Evolutionary conservation across 2,329 filamentous ascomycete species (phyloP), one percentile per base, ranked within the genome.

Genomic region (Talaromyces sp.): DNA sequence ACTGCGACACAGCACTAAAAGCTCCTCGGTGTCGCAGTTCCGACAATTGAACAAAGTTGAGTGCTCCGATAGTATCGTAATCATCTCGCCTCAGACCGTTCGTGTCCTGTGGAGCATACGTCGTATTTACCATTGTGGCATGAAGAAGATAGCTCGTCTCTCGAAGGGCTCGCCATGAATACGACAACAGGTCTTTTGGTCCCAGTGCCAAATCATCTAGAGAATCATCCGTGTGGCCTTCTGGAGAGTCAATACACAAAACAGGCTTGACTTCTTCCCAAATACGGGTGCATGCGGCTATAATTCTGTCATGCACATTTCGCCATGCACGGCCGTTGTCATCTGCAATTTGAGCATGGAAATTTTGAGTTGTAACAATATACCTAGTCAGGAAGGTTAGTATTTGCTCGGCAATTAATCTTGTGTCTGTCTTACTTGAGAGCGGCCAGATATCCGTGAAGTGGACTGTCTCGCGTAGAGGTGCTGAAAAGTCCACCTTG

Each of bases 121-220:
- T 81, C 19, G 81, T 71, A 17, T 85, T 84, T 26, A 78, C 75
- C 24, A 88, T 75, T 41, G 90, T 82, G 0, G 82, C 80, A 63
- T 87, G 84, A 72, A 93, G 80, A 4, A 96, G 77, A 59, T 91
- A 86, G 73, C 91, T 95, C 19, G 93, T 91, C 76, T 99, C 95
- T 64, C 96, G 93, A n/a, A 97, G 81, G 6, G 92, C 91, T 67
- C 95, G 86, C 83, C 96, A 99, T 64, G 92, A 96, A 73, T 95
- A 99, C 65, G 93, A 98, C 53, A 99, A 77, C 19, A 96, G 83
- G 67, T 96, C 91, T 70, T 97, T 98, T 0, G 91, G 81, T 0
- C 87, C 89, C 4, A 88, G 83, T 17, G 89, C 85, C n/a, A 91
- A 73, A 27, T 93, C 90, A 56, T 93, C 86, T 0, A 88, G 67